A percentile compares a stretch with the other conserved stretches of the same genome.
phyloP scores from a whole-genome alignment of 2,329 filamentous ascomycete genomes.

The Aureobasidium lini region DNA sequence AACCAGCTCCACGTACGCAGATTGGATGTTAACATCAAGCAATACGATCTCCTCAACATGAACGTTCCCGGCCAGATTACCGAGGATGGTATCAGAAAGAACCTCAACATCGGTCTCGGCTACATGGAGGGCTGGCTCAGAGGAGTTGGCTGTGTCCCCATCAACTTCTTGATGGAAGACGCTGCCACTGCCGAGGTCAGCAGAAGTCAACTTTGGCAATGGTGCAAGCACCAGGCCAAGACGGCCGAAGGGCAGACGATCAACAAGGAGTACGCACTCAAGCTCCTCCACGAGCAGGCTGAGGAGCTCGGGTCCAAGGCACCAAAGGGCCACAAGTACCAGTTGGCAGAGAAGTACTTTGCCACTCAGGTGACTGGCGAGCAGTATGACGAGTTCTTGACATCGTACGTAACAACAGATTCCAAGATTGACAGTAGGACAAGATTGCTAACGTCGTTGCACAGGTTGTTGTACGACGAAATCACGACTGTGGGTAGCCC shows the following conservation, averaged over 20 bases:
- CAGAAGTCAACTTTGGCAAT: slow-evolving; percentile 93
- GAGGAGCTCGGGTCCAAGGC: slow-evolving; percentile 66
- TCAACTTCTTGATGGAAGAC: slow-evolving; percentile 98
- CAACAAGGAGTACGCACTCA: slow-evolving; percentile 84
- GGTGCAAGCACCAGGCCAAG: slow-evolving; percentile 65
- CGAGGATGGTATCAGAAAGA: slow-evolving; percentile 93
- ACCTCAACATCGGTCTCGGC: slow-evolving; percentile 88
- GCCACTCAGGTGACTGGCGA: slow-evolving; percentile 88
- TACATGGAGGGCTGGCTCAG: slow-evolving; percentile 99
- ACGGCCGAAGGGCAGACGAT: slow-evolving; percentile 86
- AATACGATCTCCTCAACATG: slow-evolving; percentile 94
- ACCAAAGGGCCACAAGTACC: slow-evolving; percentile 83
- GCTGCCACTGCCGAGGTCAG: slow-evolving; percentile 95
- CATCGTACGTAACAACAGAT: slow-evolving; percentile 50
- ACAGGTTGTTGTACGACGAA: slow-evolving; percentile 76
- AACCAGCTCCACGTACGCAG: slow-evolving; percentile 91
- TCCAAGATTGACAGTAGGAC: not conserved
- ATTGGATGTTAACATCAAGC: slow-evolving; percentile 78
- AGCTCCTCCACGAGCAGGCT: slow-evolving; percentile 78
- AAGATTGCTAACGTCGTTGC: slow-evolving; percentile 16
- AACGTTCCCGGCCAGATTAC: slow-evolving; percentile 89
- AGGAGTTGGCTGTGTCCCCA: slow-evolving; percentile 90
- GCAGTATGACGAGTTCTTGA: slow-evolving; percentile 96
- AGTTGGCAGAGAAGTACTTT: slow-evolving; percentile 87
- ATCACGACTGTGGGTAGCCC: slow-evolving; percentile 67